Base-by-base conservation (phyloP, 768 basidiomycete species). In the Panaeolus papilionaceus region DNA sequence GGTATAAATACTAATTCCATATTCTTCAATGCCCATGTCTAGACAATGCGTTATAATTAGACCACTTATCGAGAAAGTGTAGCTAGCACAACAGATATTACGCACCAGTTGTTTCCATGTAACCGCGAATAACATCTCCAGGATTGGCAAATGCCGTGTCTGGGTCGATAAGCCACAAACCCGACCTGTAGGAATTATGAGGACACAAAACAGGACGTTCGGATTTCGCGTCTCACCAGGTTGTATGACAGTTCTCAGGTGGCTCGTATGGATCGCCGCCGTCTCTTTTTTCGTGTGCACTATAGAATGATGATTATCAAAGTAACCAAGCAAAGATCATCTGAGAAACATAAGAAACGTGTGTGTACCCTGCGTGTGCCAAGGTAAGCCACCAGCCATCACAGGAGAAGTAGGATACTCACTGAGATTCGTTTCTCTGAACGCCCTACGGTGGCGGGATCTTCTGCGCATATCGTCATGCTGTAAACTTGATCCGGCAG, bases 221-320 rank as follows among this genome's bases (percentile, higher is more conserved):
- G 6, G 44, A 45, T 45, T 8, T 39, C 11, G 6, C 49, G 6
- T 5, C 23, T 51, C 49, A 51, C 49, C 49, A 51, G 4, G 49
- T 51, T 26, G 49, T 51, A 16, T 51, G 16, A 16, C 49, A 51
- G 20, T 51, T 51, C 7, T n/a, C 7, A 51, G 49, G 49, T 51
- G 49, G 49, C 12, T 51, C 49, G 23, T 23, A 51, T 26, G 49
- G 49, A 51, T 51, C 49, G n/a, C 49, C 49, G 20, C 23, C 49
- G 6, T 51, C 49, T 23, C 49, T 8, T 26, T 51, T 51, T 26
- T 23, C 20, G 49, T 51, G 49, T 6, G 8, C 4, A 26, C 49
- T 51, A n/a, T 8, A 45, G n/a, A 18, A 1, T 23, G 23, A 23
- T 23, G 23, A 23, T 23, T 23, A 23, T 23, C 23, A 23, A 23